Base-by-base conservation (phyloP, 352 stramenopile genomes). In the Pythium diclinum region DNA sequence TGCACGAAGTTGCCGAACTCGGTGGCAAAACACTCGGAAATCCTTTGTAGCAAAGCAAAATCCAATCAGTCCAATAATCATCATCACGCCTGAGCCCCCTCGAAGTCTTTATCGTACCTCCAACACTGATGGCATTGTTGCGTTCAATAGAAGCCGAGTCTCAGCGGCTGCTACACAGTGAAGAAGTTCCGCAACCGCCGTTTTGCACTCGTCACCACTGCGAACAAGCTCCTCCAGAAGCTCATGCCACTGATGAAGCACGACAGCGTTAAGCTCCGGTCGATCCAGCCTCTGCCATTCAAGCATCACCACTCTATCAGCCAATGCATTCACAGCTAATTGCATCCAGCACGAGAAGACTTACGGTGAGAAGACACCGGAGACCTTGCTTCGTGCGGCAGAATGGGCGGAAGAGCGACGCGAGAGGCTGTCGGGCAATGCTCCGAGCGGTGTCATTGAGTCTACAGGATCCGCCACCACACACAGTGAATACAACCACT, bases 191-290 rank as follows among this genome's bases (percentile, higher is more conserved):
- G 42, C 53, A 1, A 68, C 7, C 23, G 59, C 59, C 13, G 21
- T 3, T 16, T 53, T 42, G 23, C 56, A 55, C 21, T 32, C 30
- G 10, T 16, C 11, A n/a, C 6, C 23, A 6, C 38, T 40, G 0
- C 6, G 7, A 13, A 62, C 38, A 2, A 68, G 14, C 13, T 62
- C 46, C 14, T 38, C 19, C 6, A 69, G 42, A 11, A 49, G n/a
- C 40, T 59, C 56, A 19, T 69, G 62, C 23, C 46, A 40, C 3
- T 21, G 32, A 23, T 25, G 32, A n/a, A 69, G 34, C 33, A 60
- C 23, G 1, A 6, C 5, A 2, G 8, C 3, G 33, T 63, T 25
- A 0, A 60, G 25, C 19, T 69, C 62, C 0, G 62, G 62, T 19
- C 44, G 25, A 25, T 49, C 23, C 6, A 63, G 10, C n/a, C 53